Conservation (phyloP, 1,284 basidiomycete species). For the Ceratorhiza oryzae-sativae region DNA sequence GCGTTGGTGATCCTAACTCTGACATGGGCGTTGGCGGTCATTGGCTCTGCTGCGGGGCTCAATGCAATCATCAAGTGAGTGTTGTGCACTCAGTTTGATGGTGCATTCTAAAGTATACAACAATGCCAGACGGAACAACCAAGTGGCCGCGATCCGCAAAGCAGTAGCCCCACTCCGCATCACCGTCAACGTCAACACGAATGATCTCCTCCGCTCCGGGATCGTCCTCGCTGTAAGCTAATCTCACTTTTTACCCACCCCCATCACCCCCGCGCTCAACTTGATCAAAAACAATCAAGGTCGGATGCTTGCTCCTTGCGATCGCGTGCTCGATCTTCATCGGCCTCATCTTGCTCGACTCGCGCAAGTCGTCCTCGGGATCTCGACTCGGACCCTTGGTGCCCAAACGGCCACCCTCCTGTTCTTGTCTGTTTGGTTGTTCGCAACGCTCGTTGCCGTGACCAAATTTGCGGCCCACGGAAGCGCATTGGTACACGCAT, state of each 20-base stretch:
- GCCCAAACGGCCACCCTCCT: constrained; percentile 51
- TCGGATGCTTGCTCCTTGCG: constrained; percentile 55
- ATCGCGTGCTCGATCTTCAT: constrained; percentile 52
- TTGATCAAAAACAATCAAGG: constrained; percentile 39
- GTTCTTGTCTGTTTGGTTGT: constrained; percentile 60
- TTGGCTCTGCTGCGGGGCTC: constrained; percentile 52
- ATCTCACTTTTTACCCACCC: not conserved
- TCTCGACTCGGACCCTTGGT: constrained; percentile 38
- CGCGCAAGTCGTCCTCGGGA: constrained; percentile 26
- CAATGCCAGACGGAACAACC: constrained; percentile 18
- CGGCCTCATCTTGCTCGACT: constrained; percentile 50
- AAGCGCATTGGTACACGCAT: constrained; percentile 58
- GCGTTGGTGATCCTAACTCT: constrained; percentile 52
- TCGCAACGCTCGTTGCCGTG: constrained; percentile 62
- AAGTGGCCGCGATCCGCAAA: constrained; percentile 34
- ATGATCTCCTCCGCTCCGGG: constrained; percentile 38
- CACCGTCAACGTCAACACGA: constrained; percentile 39
- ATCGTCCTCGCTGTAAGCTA: constrained; percentile 39
- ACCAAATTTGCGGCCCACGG: constrained; percentile 61
- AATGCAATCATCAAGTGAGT: constrained; percentile 56
- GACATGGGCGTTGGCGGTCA: constrained; percentile 52
- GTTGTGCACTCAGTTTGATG: not conserved
- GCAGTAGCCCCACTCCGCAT: constrained; percentile 30
- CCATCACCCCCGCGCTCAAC: not conserved
- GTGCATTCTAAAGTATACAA: not conserved